Evolutionary conservation across 1,139 yeast species (phyloP).

Genomic region (Scheffersomyces parashehatae): DNA sequence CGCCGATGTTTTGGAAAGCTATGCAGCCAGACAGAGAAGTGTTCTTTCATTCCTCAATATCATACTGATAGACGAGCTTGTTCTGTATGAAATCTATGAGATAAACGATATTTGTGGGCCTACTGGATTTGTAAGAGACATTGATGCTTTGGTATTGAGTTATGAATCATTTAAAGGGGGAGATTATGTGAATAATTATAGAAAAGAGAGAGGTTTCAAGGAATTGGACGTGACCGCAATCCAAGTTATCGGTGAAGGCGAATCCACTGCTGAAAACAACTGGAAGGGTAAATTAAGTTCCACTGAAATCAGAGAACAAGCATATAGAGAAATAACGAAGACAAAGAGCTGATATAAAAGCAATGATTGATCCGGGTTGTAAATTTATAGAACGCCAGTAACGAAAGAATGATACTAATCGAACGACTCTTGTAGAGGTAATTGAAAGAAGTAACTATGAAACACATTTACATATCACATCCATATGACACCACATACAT

Average conservation of each 20-base stretch:
- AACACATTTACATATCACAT: too few relatives aligned
- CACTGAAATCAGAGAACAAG: slow-evolving; percentile 50
- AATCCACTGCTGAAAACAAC: slow-evolving; percentile 35
- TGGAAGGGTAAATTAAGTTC: slow-evolving; percentile 84
- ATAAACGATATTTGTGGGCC: slow-evolving; percentile 94
- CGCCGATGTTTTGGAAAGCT: slow-evolving; percentile 63
- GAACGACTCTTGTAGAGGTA: too few relatives aligned
- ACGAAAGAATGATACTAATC: too few relatives aligned
- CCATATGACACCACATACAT: too few relatives aligned
- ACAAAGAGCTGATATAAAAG: not conserved
- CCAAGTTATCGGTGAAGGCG: slow-evolving; percentile 65
- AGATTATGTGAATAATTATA: slow-evolving; percentile 60
- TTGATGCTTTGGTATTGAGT: slow-evolving; percentile 80
- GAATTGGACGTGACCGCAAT: slow-evolving; percentile 59
- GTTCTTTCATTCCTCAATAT: slow-evolving; percentile 51
- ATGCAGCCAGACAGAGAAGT: slow-evolving; percentile 45
- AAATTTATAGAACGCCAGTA: too few relatives aligned
- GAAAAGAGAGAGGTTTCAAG: slow-evolving; percentile 58
- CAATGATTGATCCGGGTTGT: too few relatives aligned
- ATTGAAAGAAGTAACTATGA: too few relatives aligned
- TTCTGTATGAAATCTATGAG: slow-evolving; percentile 43
- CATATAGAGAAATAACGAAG: slow-evolving; percentile 4
- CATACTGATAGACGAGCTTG: slow-evolving; percentile 23
- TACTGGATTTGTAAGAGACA: slow-evolving; percentile 73
- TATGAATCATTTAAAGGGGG: slow-evolving; percentile 82